These are phyloP conservation scores for Candida tunisiensis DNA, from an alignment of 1,139 yeast species.

Conservation along the genomic window DNA sequence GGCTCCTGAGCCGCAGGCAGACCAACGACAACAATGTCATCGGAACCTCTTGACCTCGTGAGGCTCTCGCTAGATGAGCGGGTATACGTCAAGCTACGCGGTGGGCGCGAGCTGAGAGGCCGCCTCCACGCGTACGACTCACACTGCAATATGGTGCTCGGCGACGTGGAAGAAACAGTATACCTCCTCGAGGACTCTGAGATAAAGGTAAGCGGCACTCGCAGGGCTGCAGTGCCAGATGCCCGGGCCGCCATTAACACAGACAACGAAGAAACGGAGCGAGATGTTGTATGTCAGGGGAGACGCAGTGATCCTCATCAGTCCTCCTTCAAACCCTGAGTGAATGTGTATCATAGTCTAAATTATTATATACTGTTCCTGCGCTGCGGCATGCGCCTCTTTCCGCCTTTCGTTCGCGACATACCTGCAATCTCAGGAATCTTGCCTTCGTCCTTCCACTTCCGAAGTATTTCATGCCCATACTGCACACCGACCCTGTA, in stretches of 20 bases:
- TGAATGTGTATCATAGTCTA: too few relatives aligned
- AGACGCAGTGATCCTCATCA: conserved; percentile 75
- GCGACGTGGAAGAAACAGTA: conserved; percentile 82
- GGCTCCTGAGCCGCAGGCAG: neutral
- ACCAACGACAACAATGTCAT: conserved; percentile 7
- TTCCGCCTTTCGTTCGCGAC: conserved; percentile 7
- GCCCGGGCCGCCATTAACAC: conserved; percentile 5
- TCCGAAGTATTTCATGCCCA: conserved; percentile 41
- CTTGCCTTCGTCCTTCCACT: conserved; percentile 34
- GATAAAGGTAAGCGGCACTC: conserved; percentile 19
- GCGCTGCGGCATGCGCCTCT: neutral
- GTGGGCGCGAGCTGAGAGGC: conserved; percentile 90
- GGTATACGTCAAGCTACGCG: conserved; percentile 81
- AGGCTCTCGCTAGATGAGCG: conserved; percentile 76
- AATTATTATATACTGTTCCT: too few relatives aligned
- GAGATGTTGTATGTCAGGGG: conserved; percentile 96
- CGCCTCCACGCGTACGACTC: conserved; percentile 89
- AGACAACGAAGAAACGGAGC: conserved; percentile 42
- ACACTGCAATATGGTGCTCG: conserved; percentile 88
- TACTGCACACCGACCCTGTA: conserved; percentile 65
- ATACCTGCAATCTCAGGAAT: conserved; percentile 50
- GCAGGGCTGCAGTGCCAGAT: neutral
- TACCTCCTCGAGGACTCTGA: conserved; percentile 37
- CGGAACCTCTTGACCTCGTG: conserved; percentile 77
- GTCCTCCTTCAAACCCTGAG: too few relatives aligned